Evolutionary conservation across 2,329 filamentous ascomycete genomes (phyloP).

Genomic region (Rachicladosporium sp.): DNA sequence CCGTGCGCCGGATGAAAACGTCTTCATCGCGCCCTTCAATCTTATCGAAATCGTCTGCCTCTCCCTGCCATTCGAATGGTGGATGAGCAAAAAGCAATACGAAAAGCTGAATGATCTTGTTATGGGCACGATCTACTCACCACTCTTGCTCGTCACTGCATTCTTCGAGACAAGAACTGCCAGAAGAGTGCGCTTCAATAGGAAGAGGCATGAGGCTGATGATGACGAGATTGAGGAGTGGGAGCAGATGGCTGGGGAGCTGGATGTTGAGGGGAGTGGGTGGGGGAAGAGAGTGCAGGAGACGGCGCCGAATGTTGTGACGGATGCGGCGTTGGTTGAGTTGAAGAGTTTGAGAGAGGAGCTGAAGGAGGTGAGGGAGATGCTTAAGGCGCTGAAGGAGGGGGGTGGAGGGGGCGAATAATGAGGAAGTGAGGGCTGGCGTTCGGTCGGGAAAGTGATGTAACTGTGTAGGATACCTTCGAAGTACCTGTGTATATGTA

Average conservation of each 20-base stretch:
- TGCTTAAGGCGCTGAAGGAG: constrained; percentile 16
- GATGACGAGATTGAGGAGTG: constrained; percentile 85
- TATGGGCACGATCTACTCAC: constrained; percentile 77
- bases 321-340: constrained; percentile 64
- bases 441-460: too few species aligned
- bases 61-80: constrained; percentile 83
- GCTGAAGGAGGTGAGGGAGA: constrained; percentile 32
- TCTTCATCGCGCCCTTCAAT: constrained; percentile 94
- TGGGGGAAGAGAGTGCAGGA: constrained; percentile 70
- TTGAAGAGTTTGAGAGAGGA: constrained; percentile 32
- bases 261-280: constrained; percentile 72
- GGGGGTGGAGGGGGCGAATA: background rate
- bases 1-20: constrained; percentile 92
- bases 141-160: constrained; percentile 68
- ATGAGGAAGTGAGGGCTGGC: too few species aligned
- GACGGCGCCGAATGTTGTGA: constrained; percentile 71
- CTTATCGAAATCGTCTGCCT: constrained; percentile 76
- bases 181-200: constrained; percentile 44
- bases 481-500: too few species aligned
- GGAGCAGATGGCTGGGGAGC: constrained; percentile 63
- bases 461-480: too few species aligned
- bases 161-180: constrained; percentile 37
- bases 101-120: constrained; percentile 75
- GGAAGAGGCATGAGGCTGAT: constrained; percentile 70
- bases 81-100: constrained; percentile 65